Evolutionary conservation across 2,329 filamentous ascomycete species (phyloP).

Genomic region (Hirsutella thompsonii): DNA sequence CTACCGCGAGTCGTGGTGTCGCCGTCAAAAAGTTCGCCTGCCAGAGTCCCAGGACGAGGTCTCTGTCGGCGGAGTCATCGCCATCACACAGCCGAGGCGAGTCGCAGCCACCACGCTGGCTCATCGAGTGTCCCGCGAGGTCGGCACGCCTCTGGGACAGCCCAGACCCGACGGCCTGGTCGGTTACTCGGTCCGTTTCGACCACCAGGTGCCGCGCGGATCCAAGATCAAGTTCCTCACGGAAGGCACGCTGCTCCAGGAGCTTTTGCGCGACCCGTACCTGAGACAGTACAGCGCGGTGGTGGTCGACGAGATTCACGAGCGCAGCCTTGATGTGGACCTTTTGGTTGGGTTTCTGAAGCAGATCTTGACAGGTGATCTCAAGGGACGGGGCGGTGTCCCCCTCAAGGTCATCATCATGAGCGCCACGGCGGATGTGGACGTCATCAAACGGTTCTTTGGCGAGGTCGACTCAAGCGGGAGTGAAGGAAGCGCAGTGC

Average conservation of each 20-base stretch:
- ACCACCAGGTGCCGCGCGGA: slow-evolving; percentile 70
- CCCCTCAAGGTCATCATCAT: slow-evolving; percentile 86
- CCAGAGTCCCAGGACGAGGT: slow-evolving; percentile 24
- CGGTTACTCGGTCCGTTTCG: slow-evolving; percentile 91
- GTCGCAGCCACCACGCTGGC: slow-evolving; percentile 90
- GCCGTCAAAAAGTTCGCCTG: slow-evolving; percentile 40
- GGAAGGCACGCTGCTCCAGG: slow-evolving; percentile 91
- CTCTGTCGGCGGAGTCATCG: slow-evolving; percentile 65
- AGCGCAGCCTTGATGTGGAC: slow-evolving; percentile 90
- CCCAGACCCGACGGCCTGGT: slow-evolving; percentile 40
- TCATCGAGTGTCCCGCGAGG: slow-evolving; percentile 72
- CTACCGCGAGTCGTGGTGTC: slow-evolving; percentile 67
- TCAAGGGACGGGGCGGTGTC: slow-evolving; percentile 53
- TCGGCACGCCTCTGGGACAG: slow-evolving; percentile 37
- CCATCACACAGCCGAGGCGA: slow-evolving; percentile 85
- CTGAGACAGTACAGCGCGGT: slow-evolving; percentile 79
- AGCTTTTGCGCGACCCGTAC: slow-evolving; percentile 75
- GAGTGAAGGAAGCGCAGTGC: slow-evolving; percentile 10
- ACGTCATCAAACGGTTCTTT: slow-evolving; percentile 69
- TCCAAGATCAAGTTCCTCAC: slow-evolving; percentile 88
- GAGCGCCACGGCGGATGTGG: slow-evolving; percentile 90
- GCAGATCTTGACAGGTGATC: slow-evolving; percentile 53
- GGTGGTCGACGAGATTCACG: slow-evolving; percentile 93
- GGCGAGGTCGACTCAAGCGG: slow-evolving; percentile 3
- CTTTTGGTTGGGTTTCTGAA: slow-evolving; percentile 79